Evolutionary conservation across 192 early-diverging fungal genomes (phyloP).

Genomic region (Coemansia sp.): DNA sequence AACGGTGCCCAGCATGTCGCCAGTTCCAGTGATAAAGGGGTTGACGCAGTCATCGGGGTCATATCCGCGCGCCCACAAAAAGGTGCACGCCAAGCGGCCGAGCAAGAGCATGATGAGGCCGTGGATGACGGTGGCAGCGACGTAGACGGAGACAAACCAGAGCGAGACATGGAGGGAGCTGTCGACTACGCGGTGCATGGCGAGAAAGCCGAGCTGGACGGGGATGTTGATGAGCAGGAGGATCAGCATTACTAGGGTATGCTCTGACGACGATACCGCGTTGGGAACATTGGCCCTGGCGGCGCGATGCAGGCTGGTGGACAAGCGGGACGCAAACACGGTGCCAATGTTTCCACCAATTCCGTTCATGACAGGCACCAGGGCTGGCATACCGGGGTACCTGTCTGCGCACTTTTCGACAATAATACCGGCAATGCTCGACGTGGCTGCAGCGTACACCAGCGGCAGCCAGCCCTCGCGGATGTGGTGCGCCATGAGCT

Average conservation of each 20-base stretch:
- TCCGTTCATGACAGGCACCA: conserved; percentile 54
- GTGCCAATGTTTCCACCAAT: conserved; percentile 78
- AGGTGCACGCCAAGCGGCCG: conserved; percentile 55
- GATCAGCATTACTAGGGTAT: conserved; percentile 54
- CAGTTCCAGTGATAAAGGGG: conserved; percentile 60
- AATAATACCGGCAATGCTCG: conserved; percentile 52
- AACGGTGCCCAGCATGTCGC: conserved; percentile 67
- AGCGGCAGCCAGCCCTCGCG: conserved; percentile 74
- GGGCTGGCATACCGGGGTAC: conserved; percentile 39
- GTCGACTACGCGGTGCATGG: conserved; percentile 50
- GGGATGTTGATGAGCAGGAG: conserved; percentile 69
- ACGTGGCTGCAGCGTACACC: conserved; percentile 69
- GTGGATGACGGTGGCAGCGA: conserved; percentile 57
- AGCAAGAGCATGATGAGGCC: conserved; percentile 57
- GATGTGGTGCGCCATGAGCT: conserved; percentile 62
- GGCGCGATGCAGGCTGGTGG: conserved; percentile 64
- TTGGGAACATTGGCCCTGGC: background rate
- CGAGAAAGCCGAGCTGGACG: conserved; percentile 61
- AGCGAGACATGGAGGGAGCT: conserved; percentile 43
- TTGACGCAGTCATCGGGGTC: conserved; percentile 72
- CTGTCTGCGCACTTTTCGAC: conserved; percentile 28
- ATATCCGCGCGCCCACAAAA: conserved; percentile 66
- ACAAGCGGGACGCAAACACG: conserved; percentile 73
- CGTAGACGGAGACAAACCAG: conserved; percentile 55
- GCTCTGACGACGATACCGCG: conserved; percentile 46